Percentiles rank a stretch among this genome's conserved stretches.
phyloP scores from a whole-genome alignment of 1,139 yeast species.

The Nakaseomyces sp. region DNA sequence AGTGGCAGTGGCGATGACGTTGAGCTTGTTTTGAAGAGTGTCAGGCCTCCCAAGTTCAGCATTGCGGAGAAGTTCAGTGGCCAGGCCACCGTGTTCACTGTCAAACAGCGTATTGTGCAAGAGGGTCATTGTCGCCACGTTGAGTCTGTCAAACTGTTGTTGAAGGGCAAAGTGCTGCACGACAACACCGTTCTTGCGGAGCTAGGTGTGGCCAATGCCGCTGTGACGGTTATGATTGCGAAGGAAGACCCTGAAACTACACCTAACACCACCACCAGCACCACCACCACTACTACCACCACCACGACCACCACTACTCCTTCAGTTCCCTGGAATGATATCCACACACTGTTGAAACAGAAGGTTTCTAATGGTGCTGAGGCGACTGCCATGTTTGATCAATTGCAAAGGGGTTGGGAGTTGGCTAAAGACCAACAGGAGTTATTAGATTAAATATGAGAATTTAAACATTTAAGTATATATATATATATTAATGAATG shows the following conservation, averaged over 20 bases:
- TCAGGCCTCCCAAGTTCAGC: conserved; percentile 40
- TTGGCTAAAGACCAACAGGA: conserved; percentile 1
- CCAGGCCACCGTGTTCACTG: conserved; percentile 32
- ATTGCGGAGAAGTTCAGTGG: conserved; percentile 23
- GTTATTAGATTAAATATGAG: background rate
- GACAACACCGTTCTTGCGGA: conserved; percentile 32
- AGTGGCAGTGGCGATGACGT: conserved; percentile 6
- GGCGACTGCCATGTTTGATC: conserved; percentile 27
- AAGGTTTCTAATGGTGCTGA: conserved; percentile 19
- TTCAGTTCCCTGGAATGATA: conserved; percentile 33
- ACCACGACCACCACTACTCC: background rate
- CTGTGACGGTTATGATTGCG: conserved; percentile 33
- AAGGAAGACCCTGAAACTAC: conserved; percentile 10
- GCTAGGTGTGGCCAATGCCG: conserved; percentile 17
- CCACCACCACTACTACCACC: background rate
- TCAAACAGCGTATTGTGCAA: conserved; percentile 33
- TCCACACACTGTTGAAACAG: conserved; percentile 21
- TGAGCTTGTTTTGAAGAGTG: conserved; percentile 35
- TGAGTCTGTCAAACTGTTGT: conserved; percentile 35
- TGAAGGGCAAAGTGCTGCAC: conserved; percentile 43
- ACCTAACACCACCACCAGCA: conserved; percentile 5
- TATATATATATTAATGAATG: too few relatives aligned
- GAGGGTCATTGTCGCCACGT: conserved; percentile 23
- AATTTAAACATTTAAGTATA: background rate
- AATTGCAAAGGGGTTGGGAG: conserved; percentile 38